Conservation (phyloP, 306 rosid species). For the Medicago lupulina region DNA sequence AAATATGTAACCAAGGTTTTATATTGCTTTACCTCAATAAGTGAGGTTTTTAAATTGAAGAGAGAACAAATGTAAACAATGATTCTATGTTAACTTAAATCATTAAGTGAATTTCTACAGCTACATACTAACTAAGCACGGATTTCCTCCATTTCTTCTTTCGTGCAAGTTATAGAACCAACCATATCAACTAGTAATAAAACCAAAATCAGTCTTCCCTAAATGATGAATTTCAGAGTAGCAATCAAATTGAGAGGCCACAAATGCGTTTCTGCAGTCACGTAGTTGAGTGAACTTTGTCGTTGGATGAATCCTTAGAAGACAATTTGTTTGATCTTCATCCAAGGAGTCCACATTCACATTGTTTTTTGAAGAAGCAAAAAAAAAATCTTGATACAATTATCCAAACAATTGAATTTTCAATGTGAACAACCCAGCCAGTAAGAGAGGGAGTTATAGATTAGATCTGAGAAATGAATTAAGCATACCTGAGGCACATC, state of each 20-base stretch:
- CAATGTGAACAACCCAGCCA: no score
- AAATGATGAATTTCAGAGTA: neutral
- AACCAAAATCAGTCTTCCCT: neutral
- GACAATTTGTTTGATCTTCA: neutral
- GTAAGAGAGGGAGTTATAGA: no score
- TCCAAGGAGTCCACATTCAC: no score
- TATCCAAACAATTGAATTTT: no score
- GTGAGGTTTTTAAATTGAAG: slow-evolving; percentile 8
- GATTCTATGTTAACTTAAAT: neutral
- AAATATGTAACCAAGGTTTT: neutral
- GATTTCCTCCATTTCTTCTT: neutral
- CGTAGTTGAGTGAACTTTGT: no score
- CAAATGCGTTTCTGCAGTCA: no score
- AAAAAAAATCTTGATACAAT: no score
- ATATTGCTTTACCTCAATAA: slow-evolving; percentile 8
- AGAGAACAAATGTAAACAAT: neutral
- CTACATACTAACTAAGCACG: no score
- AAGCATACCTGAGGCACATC: slow-evolving; percentile 80
- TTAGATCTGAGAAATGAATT: neutral
- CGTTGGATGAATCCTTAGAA: no score
- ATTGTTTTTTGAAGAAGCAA: no score
- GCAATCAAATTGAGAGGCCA: neutral
- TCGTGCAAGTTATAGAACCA: neutral
- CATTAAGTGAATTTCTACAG: neutral
- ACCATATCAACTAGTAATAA: neutral